Base-by-base conservation (phyloP, 2,329 filamentous ascomycete genomes). In the Pseudogymnoascus sp. region DNA sequence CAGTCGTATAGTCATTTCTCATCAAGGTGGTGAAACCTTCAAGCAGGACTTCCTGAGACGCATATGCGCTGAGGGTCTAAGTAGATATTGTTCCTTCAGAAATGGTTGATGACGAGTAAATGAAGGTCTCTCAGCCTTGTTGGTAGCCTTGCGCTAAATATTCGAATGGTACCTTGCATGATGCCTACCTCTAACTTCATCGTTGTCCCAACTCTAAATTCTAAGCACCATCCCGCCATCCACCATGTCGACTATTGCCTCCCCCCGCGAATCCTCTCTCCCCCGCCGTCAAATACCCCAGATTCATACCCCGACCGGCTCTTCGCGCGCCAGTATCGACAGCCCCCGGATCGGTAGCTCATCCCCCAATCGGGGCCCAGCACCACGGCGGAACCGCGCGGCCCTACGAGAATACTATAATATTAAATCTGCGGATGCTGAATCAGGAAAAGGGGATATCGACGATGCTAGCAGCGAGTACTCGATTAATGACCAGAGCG, bases 381-480 rank as follows among this genome's bases (percentile, higher is more conserved):
- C 67, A 61, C 64, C 66, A 65, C 67, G 62, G 67, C 66, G 65
- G 63, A 96, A 96, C 77, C 89, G 93, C 67, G 86, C 89, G 62
- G 93, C 93, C 5, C 83, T 97, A 18, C 89, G 95, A 70, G 92
- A 97, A 72, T 97, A 96, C 80, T 97, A 97, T 78, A 95, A 95
- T 72, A 83, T 97, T 59, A 88, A 87, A 65, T 37, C 61, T 52
- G 69, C 72, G 67, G 23, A 65, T 66, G 33, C 69, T 72, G 45
- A 60, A 71, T 8, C 71, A 69, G 60, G 73, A 73, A 35, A 72
- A 71, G 38, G 71, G 74, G 63, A 63, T 21, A 63, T 68, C 21
- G 64, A 65, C 55, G 67, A 69, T 40, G 65, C 64, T 40, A 63
- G 67, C 21, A 67, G 67, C 75, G 70, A 62, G 74, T 68, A 70